Evolutionary conservation across 768 basidiomycete species (phyloP), one percentile per base, ranked within the genome.

Genomic region (Tylopilus sp.): DNA sequence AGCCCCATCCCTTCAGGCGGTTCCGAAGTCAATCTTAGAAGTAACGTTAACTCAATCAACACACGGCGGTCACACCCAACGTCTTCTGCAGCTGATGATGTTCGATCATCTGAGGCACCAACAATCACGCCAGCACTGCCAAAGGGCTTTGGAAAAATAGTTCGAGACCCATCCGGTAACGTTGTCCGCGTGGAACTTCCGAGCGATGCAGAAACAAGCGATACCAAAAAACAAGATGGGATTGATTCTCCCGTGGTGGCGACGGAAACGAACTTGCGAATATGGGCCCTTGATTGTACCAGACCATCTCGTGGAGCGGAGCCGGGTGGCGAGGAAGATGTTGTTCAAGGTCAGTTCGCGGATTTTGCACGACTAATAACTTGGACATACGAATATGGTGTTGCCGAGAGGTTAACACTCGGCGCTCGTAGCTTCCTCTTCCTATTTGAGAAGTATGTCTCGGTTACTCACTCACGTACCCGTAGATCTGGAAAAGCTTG

Each of bases 121-220:
- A 40, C 65, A 30, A 56, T 61, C 48, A 51, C 65, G 23, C 56
- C 64, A 15, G 52, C 36, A 6, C 71, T 82, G 43, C 82, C 80
- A 12, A 80, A 75, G 58, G 88, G 88, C 2, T 86, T 81, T 64
- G 94, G 92, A 26, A 79, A 82, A 63, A 94, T 98, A 58, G 68
- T 92, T 45, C 79, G 92, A 42, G 93, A 95, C 67, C 82, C 76
- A 33, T 73, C 78, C 3, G 94, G 94, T 25, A 86, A 85, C 56
- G 75, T 95, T 35, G 61, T 92, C 20, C 75, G 80, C 42, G 74
- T 94, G 38, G 83, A 90, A 61, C 61, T 93, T 48, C 70, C 76
- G 15, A 80, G 78, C 38, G 77, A 79, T 20, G 75, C 77, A 26
- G 75, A 75, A 33, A 62, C 52, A 7, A 58, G 57, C 33, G 33